Base-by-base conservation (phyloP, 768 basidiomycete genomes). In the Naganishia vaughanmartiniae region DNA sequence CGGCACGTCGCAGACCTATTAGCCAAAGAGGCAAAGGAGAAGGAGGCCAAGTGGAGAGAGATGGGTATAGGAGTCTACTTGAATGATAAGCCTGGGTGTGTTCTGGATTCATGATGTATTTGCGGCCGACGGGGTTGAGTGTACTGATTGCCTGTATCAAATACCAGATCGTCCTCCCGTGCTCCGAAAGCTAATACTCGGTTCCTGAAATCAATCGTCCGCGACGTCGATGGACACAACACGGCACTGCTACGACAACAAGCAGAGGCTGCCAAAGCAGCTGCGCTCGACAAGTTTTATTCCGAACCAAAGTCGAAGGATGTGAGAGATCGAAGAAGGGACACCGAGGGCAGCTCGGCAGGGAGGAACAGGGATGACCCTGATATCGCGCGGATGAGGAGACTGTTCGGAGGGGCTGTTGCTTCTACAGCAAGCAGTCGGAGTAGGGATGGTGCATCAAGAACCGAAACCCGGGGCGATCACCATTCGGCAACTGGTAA, bases 201-300 rank as follows among this genome's bases (percentile, higher is more conserved):
- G 17, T 85, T 85, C 72, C 74, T 85, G 10, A 76, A 78, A 0
- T 76, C 79, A 26, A 93, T 99, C 72, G 93, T 99, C 69, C 87
- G 89, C 74, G 93, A 87, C 74, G 96, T 96, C 4, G 94, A 96
- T 78, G 94, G 94, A 69, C 96, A 99, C 77, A 99, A 99, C 81
- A 88, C 89, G 81, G 88, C 90, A 15, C 84, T 99, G 6, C 70
- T 83, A 4, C 76, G 79, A 14, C 72, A 74, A 24, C 83, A 84
- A 69, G 80, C 80, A 28, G 67, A 78, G 12, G 77, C 77, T 4
- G 81, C 81, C 2, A 69, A 74, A 15, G 73, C 73, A 34, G 77
- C 73, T 14, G 67, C 78, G n/a, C 73, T 42, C 48, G 48, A 54
- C 34, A 66, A 54, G 30, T 66, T 66, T 19, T 66, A 54, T 30